phyloP scores from a whole-genome alignment of 169 alveolate species.

The Cryptosporidium andersoni region DNA sequence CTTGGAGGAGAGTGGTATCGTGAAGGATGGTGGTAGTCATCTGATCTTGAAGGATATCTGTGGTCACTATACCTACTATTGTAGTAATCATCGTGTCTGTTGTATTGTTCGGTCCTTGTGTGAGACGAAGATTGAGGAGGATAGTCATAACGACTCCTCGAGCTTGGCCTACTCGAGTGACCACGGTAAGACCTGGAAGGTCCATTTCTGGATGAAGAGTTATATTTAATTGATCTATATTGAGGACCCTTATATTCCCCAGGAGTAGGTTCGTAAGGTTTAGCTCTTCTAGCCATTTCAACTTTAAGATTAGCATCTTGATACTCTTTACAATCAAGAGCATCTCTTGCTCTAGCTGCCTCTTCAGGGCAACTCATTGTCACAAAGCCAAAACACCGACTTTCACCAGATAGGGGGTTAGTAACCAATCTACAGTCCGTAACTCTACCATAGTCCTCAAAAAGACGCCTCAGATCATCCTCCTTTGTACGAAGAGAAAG shows the following conservation, averaged over 20 bases:
- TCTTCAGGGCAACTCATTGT: conserved; percentile 64
- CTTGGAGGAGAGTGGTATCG: conserved; percentile 69
- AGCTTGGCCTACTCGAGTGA: conserved; percentile 26
- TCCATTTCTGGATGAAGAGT: conserved; percentile 21
- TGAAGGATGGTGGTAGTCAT: conserved; percentile 32
- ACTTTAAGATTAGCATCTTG: conserved; percentile 64
- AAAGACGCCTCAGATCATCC: conserved; percentile 55
- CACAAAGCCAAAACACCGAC: conserved; percentile 67
- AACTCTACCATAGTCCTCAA: conserved; percentile 66
- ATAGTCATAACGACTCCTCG: conserved; percentile 58
- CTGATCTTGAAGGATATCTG: conserved; percentile 50
- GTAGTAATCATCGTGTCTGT: conserved; percentile 64
- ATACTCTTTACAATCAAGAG: conserved; percentile 69
- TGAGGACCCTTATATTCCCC: conserved; percentile 70
- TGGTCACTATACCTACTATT: conserved; percentile 46
- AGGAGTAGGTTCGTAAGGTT: conserved; percentile 70
- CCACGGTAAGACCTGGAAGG: conserved; percentile 54
- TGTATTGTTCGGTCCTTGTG: conserved; percentile 55
- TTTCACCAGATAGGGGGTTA: conserved; percentile 54
- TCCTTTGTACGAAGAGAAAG: conserved; percentile 51
- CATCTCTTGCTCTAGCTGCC: conserved; percentile 68
- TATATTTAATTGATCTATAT: conserved; percentile 67
- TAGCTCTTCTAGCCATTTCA: conserved; percentile 69
- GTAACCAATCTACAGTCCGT: conserved; percentile 64
- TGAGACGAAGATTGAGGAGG: conserved; percentile 32